These are phyloP conservation scores for Heterobasidion annosum DNA, from an alignment of 1,284 basidiomycete genomes.

Conservation along the genomic window DNA sequence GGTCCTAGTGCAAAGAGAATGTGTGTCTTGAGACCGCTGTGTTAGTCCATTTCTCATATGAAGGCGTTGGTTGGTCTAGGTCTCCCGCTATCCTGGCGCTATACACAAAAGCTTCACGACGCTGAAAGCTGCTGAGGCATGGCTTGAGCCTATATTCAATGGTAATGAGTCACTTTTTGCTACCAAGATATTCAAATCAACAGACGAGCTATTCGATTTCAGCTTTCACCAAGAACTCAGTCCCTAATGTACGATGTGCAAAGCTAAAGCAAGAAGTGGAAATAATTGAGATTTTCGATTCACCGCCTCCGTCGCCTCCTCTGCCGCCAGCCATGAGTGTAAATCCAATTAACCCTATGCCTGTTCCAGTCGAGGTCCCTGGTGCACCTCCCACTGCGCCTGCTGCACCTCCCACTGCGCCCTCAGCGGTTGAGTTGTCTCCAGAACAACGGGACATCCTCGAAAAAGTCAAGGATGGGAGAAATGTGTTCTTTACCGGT, in stretches of 20 bases:
- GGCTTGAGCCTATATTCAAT: conserved; percentile 20
- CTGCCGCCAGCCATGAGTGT: background rate
- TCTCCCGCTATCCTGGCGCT: conserved; percentile 36
- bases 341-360: background rate
- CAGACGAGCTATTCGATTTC: too few species aligned
- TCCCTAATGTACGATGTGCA: too few species aligned
- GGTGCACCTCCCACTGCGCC: background rate
- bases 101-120: conserved; percentile 40
- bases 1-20: conserved; percentile 30
- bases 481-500: conserved; percentile 77
- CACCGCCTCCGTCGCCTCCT: background rate
- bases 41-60: background rate
- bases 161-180: background rate
- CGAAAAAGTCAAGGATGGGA: conserved; percentile 42
- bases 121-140: conserved; percentile 31
- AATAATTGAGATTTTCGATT: background rate
- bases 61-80: conserved; percentile 21
- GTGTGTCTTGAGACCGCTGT: conserved; percentile 14
- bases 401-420: background rate
- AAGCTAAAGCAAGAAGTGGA: background rate
- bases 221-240: too few species aligned
- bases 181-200: too few species aligned
- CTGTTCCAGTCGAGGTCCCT: too few species aligned
- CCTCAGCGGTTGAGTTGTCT: conserved; percentile 21
- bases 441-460: conserved; percentile 52